These are phyloP conservation scores for Rhizophagus sp. DNA, from an alignment of 192 early-diverging fungal genomes.

Conservation along the genomic window DNA sequence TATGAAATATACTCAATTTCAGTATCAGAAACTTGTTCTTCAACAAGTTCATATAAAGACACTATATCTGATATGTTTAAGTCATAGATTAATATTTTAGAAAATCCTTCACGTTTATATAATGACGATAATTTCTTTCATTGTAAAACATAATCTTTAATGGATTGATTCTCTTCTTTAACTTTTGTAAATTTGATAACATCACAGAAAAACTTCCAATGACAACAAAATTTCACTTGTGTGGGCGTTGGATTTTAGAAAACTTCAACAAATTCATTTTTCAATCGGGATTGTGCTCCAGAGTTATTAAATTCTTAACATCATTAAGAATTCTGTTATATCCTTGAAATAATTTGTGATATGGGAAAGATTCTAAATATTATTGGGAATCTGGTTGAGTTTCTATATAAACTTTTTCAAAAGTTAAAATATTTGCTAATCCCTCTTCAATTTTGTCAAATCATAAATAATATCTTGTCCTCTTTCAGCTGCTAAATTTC, in stretches of 20 bases:
- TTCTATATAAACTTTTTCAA: constrained; percentile 10
- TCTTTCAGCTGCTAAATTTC: background rate
- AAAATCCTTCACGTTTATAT: background rate
- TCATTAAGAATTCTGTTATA: background rate
- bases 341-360: constrained; percentile 13
- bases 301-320: background rate
- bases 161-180: background rate
- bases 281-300: constrained; percentile 23
- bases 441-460: constrained; percentile 9
- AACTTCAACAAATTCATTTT: background rate
- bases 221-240: background rate
- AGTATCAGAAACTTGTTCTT: constrained; percentile 13
- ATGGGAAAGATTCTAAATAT: constrained; percentile 7
- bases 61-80: constrained; percentile 24
- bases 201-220: constrained; percentile 28
- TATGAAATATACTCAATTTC: background rate
- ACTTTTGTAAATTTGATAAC: constrained; percentile 3
- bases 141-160: constrained; percentile 21
- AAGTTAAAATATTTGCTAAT: background rate
- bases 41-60: constrained; percentile 15
- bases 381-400: too few relatives aligned
- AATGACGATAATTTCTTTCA: constrained; percentile 17
- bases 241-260: too few relatives aligned
- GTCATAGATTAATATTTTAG: background rate
- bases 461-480: constrained; percentile 3